phyloP scores from a whole-genome alignment of 768 basidiomycete species.

The Mycena maculata region DNA sequence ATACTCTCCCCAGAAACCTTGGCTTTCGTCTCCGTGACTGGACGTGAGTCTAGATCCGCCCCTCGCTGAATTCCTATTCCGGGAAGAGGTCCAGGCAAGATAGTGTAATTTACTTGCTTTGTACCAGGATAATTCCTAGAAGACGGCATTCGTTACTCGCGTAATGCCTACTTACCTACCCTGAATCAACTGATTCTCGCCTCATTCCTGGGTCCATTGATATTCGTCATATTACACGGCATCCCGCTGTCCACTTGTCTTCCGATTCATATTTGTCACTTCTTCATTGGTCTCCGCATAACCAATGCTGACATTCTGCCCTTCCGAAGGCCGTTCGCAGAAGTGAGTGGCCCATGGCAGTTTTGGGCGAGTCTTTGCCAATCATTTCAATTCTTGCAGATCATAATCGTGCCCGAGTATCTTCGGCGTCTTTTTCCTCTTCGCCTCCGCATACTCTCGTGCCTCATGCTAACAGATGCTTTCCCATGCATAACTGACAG shows the following conservation, averaged over 20 bases:
- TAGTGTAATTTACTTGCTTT: too few species aligned
- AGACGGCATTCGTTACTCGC: too few species aligned
- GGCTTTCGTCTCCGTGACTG: slow-evolving; percentile 79
- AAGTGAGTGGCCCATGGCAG: slow-evolving; percentile 86
- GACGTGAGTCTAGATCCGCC: slow-evolving; percentile 65
- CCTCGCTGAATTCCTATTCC: too few species aligned
- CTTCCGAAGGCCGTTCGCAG: slow-evolving; percentile 69
- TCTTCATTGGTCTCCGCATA: slow-evolving; percentile 31
- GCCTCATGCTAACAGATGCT: slow-evolving; percentile 56
- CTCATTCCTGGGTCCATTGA: slow-evolving; percentile 28
- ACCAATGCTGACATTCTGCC: slow-evolving; percentile 37
- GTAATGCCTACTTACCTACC: slow-evolving; percentile 1
- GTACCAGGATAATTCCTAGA: too few species aligned
- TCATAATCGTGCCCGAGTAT: slow-evolving; percentile 26
- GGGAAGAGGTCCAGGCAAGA: too few species aligned
- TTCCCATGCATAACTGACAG: slow-evolving; percentile 72
- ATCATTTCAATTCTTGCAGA: slow-evolving; percentile 29
- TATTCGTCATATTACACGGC: slow-evolving; percentile 41
- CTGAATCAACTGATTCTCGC: slow-evolving; percentile 26
- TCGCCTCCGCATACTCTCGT: slow-evolving; percentile 1
- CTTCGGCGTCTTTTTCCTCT: slow-evolving; percentile 30
- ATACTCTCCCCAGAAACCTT: slow-evolving; percentile 73
- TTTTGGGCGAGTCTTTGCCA: slow-evolving; percentile 89
- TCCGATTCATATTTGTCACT: slow-evolving; percentile 27
- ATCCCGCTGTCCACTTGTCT: slow-evolving; percentile 26